Percentiles rank a stretch among this genome's conserved stretches.
Evolutionary conservation across 805 yeast genomes (phyloP).

Genomic region (Candida chauliodis): DNA sequence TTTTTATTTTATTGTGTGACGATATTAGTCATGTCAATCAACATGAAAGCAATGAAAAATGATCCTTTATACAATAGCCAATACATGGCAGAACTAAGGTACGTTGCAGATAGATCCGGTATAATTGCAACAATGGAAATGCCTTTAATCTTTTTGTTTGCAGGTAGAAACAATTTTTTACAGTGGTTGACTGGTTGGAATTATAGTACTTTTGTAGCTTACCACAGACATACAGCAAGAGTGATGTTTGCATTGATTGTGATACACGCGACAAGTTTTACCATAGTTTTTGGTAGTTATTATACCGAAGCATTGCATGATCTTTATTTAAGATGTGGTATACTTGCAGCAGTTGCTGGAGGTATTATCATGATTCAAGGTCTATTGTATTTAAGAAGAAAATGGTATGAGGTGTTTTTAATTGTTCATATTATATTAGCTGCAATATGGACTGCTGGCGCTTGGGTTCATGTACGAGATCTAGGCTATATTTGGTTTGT

Average conservation of each 20-base stretch:
- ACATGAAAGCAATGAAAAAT: slow-evolving; percentile 8
- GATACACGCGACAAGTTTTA: slow-evolving; percentile 30
- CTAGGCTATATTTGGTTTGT: slow-evolving; percentile 22
- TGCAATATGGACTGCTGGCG: slow-evolving; percentile 42
- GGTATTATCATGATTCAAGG: slow-evolving; percentile 30
- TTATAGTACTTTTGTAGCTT: slow-evolving; percentile 37
- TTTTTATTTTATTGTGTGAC: slow-evolving; percentile 17
- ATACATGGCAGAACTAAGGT: slow-evolving; percentile 21
- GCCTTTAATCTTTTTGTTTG: slow-evolving; percentile 55
- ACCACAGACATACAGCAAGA: slow-evolving; percentile 46
- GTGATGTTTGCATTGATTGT: slow-evolving; percentile 23
- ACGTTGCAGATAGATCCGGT: slow-evolving; percentile 51
- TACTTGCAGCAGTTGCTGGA: slow-evolving; percentile 33
- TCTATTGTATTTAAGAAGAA: slow-evolving; percentile 31
- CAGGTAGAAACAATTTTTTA: slow-evolving; percentile 61
- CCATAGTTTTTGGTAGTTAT: slow-evolving; percentile 10
- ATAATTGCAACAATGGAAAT: slow-evolving; percentile 41
- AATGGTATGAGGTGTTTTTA: slow-evolving; percentile 36
- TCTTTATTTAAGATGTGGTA: slow-evolving; percentile 23
- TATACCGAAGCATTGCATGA: slow-evolving; percentile 5
- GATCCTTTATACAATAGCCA: slow-evolving; percentile 24
- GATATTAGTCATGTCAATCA: slow-evolving; percentile 20
- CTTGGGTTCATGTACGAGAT: slow-evolving; percentile 32
- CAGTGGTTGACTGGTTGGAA: slow-evolving; percentile 60
- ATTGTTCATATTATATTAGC: slow-evolving; percentile 34